Base-by-base conservation (phyloP, 352 stramenopile species). In the Pythium sp. region DNA sequence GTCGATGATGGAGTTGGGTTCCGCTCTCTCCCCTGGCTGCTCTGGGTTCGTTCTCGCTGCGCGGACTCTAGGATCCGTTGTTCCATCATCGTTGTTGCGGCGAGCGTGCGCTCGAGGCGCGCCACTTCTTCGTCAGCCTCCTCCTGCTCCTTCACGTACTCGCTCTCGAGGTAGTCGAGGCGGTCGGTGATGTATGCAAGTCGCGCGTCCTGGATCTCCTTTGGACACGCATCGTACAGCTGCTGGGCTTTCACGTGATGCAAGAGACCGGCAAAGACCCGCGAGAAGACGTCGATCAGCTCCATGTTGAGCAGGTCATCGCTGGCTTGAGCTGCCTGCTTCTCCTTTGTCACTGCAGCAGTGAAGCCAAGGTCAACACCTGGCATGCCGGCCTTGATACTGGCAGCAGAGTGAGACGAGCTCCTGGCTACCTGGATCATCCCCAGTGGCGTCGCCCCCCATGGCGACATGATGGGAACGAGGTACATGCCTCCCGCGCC, bases 401-500 rank as follows among this genome's bases (percentile, higher is more conserved):
- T 2, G 2, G 72, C 62, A 46, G 61, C 58, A 46, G 61, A 47
- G 26, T 76, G 68, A 0, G 65, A 70, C 12, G 58, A 18, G 15
- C 60, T 76, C 26, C 78, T 59, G 12, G 74, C 77, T 20, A 91
- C 81, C 64, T 94, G 84, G 20, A 94, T 70, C 68, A 94, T 81
- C 2, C 86, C 84, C 28, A 92, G 78, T 3, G 82, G 78, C 1
- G 74, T 60, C 0, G 76, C 64, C 1, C 71, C 65, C 82, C 81
- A 91, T 1, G 79, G 76, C 15, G 84, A 89, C 7, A 72, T 59
- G 62, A 91, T 92, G 5, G 81, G 74, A 1, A 70, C 73, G 8
- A 94, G 67, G 54, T 91, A 91, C 57, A 92, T 58, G 0, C 83
- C 86, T 47, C 79, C 69, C 28, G 80, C 79, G 0, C 82, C 82